Evolutionary conservation across 2,329 filamentous ascomycete genomes (phyloP).

Genomic region (Aspergillus brasiliensis): DNA sequence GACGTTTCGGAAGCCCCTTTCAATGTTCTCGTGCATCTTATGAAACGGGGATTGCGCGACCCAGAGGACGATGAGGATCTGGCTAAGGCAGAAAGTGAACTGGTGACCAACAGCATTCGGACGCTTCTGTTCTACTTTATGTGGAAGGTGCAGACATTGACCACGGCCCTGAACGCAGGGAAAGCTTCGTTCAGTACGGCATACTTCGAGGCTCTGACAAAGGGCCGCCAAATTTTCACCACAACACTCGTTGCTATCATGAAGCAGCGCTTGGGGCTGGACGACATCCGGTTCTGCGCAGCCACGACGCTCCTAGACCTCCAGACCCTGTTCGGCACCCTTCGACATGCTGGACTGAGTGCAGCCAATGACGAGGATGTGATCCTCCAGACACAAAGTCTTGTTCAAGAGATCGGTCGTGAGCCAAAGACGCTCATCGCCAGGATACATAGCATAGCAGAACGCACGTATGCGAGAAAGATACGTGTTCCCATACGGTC

Average conservation of each 20-base stretch:
- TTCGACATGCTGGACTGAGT: constrained; percentile 57
- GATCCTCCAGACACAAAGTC: constrained; percentile 58
- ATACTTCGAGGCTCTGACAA: constrained; percentile 69
- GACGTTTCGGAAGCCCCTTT: constrained; percentile 47
- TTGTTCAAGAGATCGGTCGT: constrained; percentile 69
- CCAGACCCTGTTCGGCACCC: constrained; percentile 74
- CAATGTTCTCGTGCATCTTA: constrained; percentile 71
- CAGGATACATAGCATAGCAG: constrained; percentile 74
- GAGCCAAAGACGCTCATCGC: constrained; percentile 68
- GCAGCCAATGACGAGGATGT: constrained; percentile 46
- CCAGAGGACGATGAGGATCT: constrained; percentile 67
- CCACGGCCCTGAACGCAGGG: constrained; percentile 55
- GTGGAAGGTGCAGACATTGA: constrained; percentile 76
- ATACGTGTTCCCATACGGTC: constrained; percentile 48
- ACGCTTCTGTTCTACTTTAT: constrained; percentile 86
- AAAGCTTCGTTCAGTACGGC: constrained; percentile 62
- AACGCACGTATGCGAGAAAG: constrained; percentile 76
- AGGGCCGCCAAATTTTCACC: constrained; percentile 57
- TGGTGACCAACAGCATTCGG: constrained; percentile 75
- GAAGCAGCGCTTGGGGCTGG: constrained; percentile 57
- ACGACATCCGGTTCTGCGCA: constrained; percentile 75
- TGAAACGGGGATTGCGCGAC: constrained; percentile 70
- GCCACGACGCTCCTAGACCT: constrained; percentile 79
- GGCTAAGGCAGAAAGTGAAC: constrained; percentile 76
- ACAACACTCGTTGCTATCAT: constrained; percentile 54